These are phyloP conservation scores for Penicillium sp. DNA, from an alignment of 2,329 filamentous ascomycete genomes.

Conservation along the genomic window DNA sequence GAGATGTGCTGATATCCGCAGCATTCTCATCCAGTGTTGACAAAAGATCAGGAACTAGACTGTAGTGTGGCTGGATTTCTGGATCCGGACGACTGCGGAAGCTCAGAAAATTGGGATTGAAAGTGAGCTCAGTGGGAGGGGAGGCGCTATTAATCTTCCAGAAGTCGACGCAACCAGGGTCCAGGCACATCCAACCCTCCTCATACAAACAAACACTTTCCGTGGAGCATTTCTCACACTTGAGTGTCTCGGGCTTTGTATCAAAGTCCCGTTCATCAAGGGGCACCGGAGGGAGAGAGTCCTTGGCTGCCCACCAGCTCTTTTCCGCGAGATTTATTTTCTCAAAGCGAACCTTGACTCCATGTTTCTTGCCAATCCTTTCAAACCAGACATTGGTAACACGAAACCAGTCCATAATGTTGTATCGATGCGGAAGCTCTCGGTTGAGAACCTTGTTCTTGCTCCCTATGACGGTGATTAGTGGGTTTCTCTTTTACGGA, in stretches of 20 bases:
- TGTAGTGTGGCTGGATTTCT: conserved; percentile 35
- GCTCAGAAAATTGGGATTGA: conserved; percentile 58
- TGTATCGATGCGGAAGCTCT: conserved; percentile 58
- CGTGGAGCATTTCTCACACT: conserved; percentile 45
- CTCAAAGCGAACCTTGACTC: conserved; percentile 63
- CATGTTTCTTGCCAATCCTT: conserved; percentile 41
- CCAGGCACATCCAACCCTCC: conserved; percentile 60
- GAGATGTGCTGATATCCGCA: conserved; percentile 48
- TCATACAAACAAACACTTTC: conserved; percentile 38
- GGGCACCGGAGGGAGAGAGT: conserved; percentile 24
- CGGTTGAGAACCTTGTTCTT: conserved; percentile 50
- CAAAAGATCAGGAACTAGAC: conserved; percentile 42
- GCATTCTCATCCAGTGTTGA: conserved; percentile 37
- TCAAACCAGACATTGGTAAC: conserved; percentile 69
- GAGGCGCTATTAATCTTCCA: conserved; percentile 49
- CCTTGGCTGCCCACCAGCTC: conserved; percentile 60
- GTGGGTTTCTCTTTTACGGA: background rate
- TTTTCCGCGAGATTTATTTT: conserved; percentile 53
- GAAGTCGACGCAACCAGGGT: conserved; percentile 52
- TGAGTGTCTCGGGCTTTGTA: conserved; percentile 16
- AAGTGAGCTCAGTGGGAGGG: conserved; percentile 42
- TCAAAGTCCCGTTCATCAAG: conserved; percentile 33
- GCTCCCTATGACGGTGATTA: conserved; percentile 46
- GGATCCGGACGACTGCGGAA: conserved; percentile 49
- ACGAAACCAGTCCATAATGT: conserved; percentile 67